These are phyloP conservation scores for Sugiyamaella paludigena DNA, from an alignment of 1,139 yeast genomes.

Conservation along the genomic window DNA sequence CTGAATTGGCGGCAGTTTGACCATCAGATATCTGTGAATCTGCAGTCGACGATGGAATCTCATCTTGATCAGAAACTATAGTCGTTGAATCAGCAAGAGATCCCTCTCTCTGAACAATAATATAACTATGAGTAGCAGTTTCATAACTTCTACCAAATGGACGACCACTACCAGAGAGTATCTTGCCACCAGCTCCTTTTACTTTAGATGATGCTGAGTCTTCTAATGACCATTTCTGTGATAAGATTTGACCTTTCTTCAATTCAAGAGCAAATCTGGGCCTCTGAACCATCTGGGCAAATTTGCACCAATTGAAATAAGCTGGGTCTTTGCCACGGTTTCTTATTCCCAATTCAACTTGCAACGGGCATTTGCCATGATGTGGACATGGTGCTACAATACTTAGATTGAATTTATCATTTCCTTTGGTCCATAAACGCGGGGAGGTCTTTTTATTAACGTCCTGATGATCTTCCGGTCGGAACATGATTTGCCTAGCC, in stretches of 20 bases:
- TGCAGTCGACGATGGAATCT: neutral
- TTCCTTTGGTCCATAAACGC: conserved; percentile 50
- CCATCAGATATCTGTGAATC: conserved; percentile 28
- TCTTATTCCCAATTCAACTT: conserved; percentile 67
- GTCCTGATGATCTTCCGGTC: conserved; percentile 70
- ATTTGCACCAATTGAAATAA: conserved; percentile 61
- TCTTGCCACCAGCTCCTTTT: conserved; percentile 42
- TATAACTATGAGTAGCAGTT: conserved; percentile 69
- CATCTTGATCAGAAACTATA: neutral
- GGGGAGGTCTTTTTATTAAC: conserved; percentile 62
- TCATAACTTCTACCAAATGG: conserved; percentile 72
- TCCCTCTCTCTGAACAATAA: conserved; percentile 62
- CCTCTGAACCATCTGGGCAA: conserved; percentile 67
- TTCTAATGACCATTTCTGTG: conserved; percentile 58
- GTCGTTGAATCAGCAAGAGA: conserved; percentile 1
- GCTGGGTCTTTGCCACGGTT: conserved; percentile 56
- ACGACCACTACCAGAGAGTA: conserved; percentile 65
- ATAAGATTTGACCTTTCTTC: conserved; percentile 73
- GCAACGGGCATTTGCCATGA: conserved; percentile 84
- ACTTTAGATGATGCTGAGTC: conserved; percentile 43
- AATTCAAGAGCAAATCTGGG: conserved; percentile 77
- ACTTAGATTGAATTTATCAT: conserved; percentile 18
- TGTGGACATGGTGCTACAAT: conserved; percentile 91
- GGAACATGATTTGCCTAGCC: conserved; percentile 81
- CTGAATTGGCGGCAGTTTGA: conserved; percentile 5